Evolutionary conservation across 768 basidiomycete genomes (phyloP), one percentile per base, ranked within the genome.

Genomic region (Lactarius pseudohatsudake): DNA sequence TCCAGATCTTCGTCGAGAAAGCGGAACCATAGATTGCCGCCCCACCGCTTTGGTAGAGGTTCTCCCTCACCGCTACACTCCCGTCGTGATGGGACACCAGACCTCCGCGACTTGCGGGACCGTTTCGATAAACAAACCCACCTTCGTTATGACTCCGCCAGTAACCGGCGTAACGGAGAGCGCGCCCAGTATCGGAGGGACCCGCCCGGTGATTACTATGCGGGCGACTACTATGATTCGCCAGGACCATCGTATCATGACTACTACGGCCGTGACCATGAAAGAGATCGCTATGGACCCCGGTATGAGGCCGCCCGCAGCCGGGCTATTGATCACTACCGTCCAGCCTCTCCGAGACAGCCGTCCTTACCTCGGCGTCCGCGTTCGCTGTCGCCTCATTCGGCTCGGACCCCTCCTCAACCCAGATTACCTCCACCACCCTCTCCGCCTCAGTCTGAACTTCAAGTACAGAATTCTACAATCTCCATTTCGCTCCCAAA

Each of bases 401-500:
- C 65, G 32, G 69, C 65, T n/a, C 67, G 55, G 30, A 62, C 61
- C 10, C 64, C 66, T 38, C 61, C 68, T 36, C 65, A 67, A 26
- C 70, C 73, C 55, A 75, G 58, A 34, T 68, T 67, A 4, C 69
- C 67, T 3, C 68, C 73, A 15, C 74, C 74, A 32, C 66, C 69
- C 26, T 63, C 68, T 53, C 72, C 73, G 13, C 74, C 72, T 32
- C 69, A 64, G 16, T 74, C 72, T 36, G 34, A 40, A 4, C n/a
- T 61, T 57, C 57, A 64, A 67, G 20, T 62, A 56, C 78, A 76
- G 66, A 74, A 78, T 41, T 71, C 70, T 15, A 74, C 72, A 7
- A 75, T 82, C 0, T 80, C 80, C 11, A 59, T 62, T 22, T 32
- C n/a, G 18, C 61, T 62, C 32, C 58, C 57, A 13, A 66, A 67